phyloP scores from a whole-genome alignment of 225 moss, liverwort and hornwort species.

The Asterella californica region DNA sequence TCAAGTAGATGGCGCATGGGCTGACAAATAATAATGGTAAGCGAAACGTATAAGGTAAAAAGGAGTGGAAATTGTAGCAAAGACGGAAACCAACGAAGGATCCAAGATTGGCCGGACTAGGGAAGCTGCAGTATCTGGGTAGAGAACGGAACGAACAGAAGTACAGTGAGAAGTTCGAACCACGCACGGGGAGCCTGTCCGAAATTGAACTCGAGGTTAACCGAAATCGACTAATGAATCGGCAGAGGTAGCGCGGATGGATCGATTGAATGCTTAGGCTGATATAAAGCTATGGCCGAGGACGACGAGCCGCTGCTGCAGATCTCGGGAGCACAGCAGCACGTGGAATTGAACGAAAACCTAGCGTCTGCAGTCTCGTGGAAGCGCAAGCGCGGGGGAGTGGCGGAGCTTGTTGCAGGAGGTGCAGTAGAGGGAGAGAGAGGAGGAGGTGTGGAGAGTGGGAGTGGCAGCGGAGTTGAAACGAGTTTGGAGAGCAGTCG shows the following conservation, averaged over 20 bases:
- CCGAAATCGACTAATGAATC: not conserved
- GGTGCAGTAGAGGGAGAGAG: conserved; percentile 12
- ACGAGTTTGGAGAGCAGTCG: conserved; percentile 26
- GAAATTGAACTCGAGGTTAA: not conserved
- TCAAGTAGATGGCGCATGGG: too few relatives aligned
- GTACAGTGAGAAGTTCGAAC: not conserved
- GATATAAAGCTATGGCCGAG: conserved; percentile 5
- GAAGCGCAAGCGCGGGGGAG: conserved; percentile 35
- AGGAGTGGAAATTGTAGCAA: too few relatives aligned
- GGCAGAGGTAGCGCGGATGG: not conserved
- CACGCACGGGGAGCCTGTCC: not conserved
- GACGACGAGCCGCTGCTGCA: conserved; percentile 4
- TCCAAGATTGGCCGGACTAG: too few relatives aligned
- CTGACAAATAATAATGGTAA: too few relatives aligned
- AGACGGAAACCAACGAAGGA: too few relatives aligned
- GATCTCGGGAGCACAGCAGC: not conserved
- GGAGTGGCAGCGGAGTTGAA: conserved; percentile 23
- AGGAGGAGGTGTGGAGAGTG: conserved; percentile 18
- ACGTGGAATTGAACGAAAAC: conserved; percentile 29
- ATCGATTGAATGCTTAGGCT: not conserved
- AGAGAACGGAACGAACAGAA: not conserved
- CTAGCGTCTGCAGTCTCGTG: conserved; percentile 8
- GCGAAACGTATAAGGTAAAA: too few relatives aligned
- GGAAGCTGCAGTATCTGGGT: too few relatives aligned
- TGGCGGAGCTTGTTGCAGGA: not conserved